Conservation (phyloP, 345 rosid genomes). For the Camelina laxa region DNA sequence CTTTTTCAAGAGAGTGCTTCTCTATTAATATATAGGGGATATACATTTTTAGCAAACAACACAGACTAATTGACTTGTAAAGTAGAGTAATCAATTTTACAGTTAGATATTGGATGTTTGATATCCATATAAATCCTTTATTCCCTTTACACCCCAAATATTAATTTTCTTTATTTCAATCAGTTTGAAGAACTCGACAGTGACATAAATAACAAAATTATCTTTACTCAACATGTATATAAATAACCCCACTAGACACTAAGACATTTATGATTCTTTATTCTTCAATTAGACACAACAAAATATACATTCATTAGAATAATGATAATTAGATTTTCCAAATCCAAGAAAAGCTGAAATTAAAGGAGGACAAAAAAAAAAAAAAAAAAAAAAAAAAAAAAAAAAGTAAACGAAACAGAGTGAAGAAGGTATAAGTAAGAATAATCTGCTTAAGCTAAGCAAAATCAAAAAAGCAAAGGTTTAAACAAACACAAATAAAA, state of each 20-base stretch:
- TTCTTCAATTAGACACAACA: slow-evolving; percentile 1
- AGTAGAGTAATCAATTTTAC: neutral
- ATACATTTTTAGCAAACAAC: neutral
- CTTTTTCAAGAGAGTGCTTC: too few species aligned
- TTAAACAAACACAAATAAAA: neutral
- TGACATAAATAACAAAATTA: slow-evolving; percentile 29
- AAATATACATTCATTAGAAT: slow-evolving; percentile 13
- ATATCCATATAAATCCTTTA: slow-evolving; percentile 3
- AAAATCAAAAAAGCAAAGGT: slow-evolving; percentile 35
- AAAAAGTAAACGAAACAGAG: slow-evolving; percentile 40
- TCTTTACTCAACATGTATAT: slow-evolving; percentile 6
- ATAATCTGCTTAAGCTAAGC: slow-evolving; percentile 34
- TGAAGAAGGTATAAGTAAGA: slow-evolving; percentile 12
- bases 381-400: neutral
- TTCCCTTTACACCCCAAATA: neutral
- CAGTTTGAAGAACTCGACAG: neutral
- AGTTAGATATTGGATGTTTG: slow-evolving; percentile 23
- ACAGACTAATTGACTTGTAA: neutral
- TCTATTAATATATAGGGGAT: too few species aligned
- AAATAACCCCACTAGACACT: slow-evolving; percentile 11
- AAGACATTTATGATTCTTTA: neutral
- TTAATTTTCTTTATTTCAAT: slow-evolving; percentile 2
- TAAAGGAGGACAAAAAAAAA: neutral
- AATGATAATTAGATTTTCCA: slow-evolving; percentile 38
- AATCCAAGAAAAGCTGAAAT: slow-evolving; percentile 36